These are phyloP conservation scores for Catunica adiposa DNA, from an alignment of 2,329 filamentous ascomycete genomes.

Conservation along the genomic window DNA sequence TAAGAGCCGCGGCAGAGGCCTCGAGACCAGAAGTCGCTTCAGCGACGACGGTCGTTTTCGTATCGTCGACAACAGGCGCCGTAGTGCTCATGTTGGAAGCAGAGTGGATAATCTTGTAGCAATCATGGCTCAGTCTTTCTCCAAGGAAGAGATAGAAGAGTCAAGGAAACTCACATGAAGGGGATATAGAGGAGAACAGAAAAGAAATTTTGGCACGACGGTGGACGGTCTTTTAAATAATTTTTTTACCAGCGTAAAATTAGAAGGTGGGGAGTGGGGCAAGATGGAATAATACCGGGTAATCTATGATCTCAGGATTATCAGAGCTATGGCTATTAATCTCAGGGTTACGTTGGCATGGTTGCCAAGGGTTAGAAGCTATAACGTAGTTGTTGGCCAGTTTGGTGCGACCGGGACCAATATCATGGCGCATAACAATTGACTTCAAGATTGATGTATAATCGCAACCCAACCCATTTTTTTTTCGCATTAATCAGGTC, in stretches of 20 bases:
- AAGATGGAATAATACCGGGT: not conserved
- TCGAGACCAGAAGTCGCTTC: conserved; percentile 10
- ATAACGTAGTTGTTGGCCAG: not conserved
- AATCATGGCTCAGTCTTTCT: conserved; percentile 10
- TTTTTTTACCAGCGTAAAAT: conserved; percentile 4
- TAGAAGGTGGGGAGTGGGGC: conserved; percentile 9
- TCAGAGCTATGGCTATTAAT: not conserved
- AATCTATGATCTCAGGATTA: not conserved
- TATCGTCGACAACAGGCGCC: conserved; percentile 12
- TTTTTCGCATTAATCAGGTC: no score
- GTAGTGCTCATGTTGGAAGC: conserved; percentile 14
- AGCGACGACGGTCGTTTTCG: conserved; percentile 4
- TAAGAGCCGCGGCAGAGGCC: not conserved
- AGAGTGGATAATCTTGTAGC: conserved; percentile 6
- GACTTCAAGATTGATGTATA: not conserved
- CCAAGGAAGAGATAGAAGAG: conserved; percentile 5
- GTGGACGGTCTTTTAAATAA: conserved; percentile 7
- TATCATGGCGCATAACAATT: not conserved
- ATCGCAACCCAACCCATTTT: not conserved
- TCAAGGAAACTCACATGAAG: not conserved
- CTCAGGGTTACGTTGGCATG: not conserved
- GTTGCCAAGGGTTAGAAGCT: not conserved
- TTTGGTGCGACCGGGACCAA: not conserved
- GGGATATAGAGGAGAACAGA: not conserved
- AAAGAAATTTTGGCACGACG: conserved; percentile 9